phyloP scores from a whole-genome alignment of 2,329 filamentous ascomycete species.

The Corynespora cassiicola region DNA sequence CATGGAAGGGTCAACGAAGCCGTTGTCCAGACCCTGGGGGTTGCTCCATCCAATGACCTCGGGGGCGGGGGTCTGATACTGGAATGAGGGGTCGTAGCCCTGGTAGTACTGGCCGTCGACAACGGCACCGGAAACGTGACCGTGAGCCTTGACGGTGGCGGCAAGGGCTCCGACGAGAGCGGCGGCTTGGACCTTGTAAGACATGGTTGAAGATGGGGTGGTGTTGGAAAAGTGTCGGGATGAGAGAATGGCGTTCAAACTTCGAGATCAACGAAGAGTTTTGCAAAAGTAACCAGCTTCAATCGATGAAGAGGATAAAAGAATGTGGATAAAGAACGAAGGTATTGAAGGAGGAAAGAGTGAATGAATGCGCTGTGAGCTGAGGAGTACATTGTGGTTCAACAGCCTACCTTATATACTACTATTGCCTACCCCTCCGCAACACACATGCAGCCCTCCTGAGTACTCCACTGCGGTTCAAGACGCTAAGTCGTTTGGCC shows the following conservation, averaged over 20 bases:
- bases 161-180: constrained; percentile 41
- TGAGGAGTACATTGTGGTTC: no score
- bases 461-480: no score
- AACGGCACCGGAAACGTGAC: constrained; percentile 50
- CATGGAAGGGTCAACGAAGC: constrained; percentile 57
- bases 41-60: constrained; percentile 63
- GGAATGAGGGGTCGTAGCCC: constrained; percentile 49
- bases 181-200: constrained; percentile 36
- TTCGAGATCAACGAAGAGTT: constrained; percentile 38
- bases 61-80: constrained; percentile 41
- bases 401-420: no score
- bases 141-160: constrained; percentile 53
- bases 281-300: constrained; percentile 31
- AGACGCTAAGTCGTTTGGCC: no score
- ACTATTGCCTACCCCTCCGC: no score
- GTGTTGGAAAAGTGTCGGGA: constrained; percentile 4
- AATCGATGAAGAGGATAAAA: constrained; percentile 32
- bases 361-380: constrained; percentile 15
- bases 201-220: constrained; percentile 25
- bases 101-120: constrained; percentile 55
- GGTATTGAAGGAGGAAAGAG: constrained; percentile 28
- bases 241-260: constrained; percentile 18
- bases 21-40: constrained; percentile 56
- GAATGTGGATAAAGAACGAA: constrained; percentile 29
- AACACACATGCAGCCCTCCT: no score